These are phyloP conservation scores for Fragaria iinumae DNA, from an alignment of 306 rosid genomes.

Conservation along the genomic window DNA sequence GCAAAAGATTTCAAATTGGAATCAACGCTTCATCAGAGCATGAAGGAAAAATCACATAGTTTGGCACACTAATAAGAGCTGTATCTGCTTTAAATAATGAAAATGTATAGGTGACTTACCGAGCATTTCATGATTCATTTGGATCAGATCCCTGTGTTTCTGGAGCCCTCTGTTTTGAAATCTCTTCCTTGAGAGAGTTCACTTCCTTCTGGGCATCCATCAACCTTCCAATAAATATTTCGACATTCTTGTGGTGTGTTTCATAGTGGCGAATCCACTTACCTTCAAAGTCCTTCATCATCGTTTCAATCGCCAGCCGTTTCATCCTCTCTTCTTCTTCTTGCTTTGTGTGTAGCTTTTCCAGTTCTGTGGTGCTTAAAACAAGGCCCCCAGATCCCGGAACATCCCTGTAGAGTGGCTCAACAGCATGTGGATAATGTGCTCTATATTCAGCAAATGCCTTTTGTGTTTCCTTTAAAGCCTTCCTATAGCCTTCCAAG, in stretches of 20 bases:
- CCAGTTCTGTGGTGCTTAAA: conserved; percentile 73
- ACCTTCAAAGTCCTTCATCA: conserved; percentile 49
- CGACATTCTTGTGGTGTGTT: conserved; percentile 31
- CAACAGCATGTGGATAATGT: conserved; percentile 57
- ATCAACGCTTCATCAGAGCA: not conserved
- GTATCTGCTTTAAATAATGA: not conserved
- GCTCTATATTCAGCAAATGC: conserved; percentile 67
- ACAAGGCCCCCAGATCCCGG: conserved; percentile 89
- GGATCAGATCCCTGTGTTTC: conserved; percentile 40
- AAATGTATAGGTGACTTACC: conserved; percentile 27
- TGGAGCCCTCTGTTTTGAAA: conserved; percentile 36
- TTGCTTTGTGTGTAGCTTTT: conserved; percentile 60
- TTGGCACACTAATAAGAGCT: conserved; percentile 8
- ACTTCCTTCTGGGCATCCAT: conserved; percentile 41
- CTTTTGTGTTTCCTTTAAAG: conserved; percentile 62
- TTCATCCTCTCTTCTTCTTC: conserved; percentile 76
- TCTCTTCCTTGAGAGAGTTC: conserved; percentile 44
- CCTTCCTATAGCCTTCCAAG: conserved; percentile 76
- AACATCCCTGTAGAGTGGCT: conserved; percentile 86
- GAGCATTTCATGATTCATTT: conserved; percentile 32
- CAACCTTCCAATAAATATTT: conserved; percentile 44
- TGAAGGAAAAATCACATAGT: not conserved
- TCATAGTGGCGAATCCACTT: conserved; percentile 43
- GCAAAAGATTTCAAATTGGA: not conserved
- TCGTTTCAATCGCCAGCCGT: conserved; percentile 41